Evolutionary conservation across 2,329 filamentous ascomycete genomes (phyloP).

Genomic region (Stemphylium beticola): DNA sequence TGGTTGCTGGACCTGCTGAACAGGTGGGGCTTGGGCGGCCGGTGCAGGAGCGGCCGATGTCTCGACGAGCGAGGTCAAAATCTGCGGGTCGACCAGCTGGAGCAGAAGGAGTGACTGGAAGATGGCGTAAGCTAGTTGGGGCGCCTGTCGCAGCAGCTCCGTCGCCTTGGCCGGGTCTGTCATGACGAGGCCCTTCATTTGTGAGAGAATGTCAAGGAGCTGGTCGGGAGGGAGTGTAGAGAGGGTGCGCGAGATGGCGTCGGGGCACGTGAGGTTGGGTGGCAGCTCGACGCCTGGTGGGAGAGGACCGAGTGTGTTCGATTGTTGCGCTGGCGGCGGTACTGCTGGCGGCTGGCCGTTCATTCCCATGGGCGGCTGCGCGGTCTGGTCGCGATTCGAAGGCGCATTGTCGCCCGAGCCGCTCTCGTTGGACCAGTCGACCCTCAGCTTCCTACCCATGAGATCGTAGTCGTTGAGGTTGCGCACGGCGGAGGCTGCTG

Average conservation of each 20-base stretch:
- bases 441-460: constrained; percentile 90
- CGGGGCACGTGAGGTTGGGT: constrained; percentile 80
- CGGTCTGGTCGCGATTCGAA: constrained; percentile 51
- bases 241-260: constrained; percentile 91
- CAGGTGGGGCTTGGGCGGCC: constrained; percentile 46
- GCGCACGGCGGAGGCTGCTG: constrained; percentile 89
- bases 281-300: constrained; percentile 85
- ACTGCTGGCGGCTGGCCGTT: constrained; percentile 44
- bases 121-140: constrained; percentile 91
- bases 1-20: constrained; percentile 46
- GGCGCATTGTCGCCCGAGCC: constrained; percentile 65
- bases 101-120: constrained; percentile 94
- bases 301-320: constrained; percentile 73
- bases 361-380: constrained; percentile 47
- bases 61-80: constrained; percentile 82
- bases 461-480: constrained; percentile 96
- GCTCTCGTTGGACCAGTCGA: constrained; percentile 95
- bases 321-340: constrained; percentile 47
- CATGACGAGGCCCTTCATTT: constrained; percentile 91
- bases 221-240: constrained; percentile 85
- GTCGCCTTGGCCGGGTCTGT: constrained; percentile 82
- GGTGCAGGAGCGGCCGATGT: constrained; percentile 41
- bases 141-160: constrained; percentile 84
- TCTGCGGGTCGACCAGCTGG: constrained; percentile 85
- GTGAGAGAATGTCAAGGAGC: constrained; percentile 88